Conservation (phyloP, 768 basidiomycete species). For the Saitozyma podzolica region DNA sequence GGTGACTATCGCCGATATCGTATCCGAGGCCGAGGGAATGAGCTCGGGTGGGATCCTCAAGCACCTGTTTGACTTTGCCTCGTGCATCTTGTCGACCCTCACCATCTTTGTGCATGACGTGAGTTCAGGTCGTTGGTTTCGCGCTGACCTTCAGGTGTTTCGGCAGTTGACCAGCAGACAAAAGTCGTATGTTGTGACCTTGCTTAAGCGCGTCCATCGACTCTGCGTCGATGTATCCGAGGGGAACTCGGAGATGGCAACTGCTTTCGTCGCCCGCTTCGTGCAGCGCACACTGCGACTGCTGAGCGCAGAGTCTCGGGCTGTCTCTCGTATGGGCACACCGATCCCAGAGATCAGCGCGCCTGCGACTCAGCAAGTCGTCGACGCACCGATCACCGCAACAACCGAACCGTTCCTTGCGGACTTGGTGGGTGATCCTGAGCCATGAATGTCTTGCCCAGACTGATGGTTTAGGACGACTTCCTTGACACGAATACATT, state of each 20-base stretch:
- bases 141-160: constrained; percentile 1
- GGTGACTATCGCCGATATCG: constrained; percentile 1
- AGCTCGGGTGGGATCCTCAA: not conserved
- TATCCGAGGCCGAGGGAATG: not conserved
- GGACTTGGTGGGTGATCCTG: too few species aligned
- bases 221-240: not conserved
- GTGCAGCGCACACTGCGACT: not conserved
- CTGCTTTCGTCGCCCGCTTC: not conserved
- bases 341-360: too few species aligned
- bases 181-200: not conserved
- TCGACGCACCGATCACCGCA: too few species aligned
- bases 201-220: not conserved
- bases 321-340: too few species aligned
- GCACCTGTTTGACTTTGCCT: constrained; percentile 5
- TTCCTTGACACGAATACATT: not conserved
- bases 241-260: not conserved
- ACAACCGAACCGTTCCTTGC: too few species aligned
- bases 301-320: constrained; percentile 3
- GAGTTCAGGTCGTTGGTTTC: not conserved
- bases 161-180: not conserved
- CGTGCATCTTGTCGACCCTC: constrained; percentile 2
- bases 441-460: too few species aligned
- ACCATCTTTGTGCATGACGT: constrained; percentile 8
- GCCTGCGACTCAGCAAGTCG: too few species aligned
- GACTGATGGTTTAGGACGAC: not conserved